phyloP scores from a whole-genome alignment of 176 grass and related monocot species.

The Zoysia japonica region DNA sequence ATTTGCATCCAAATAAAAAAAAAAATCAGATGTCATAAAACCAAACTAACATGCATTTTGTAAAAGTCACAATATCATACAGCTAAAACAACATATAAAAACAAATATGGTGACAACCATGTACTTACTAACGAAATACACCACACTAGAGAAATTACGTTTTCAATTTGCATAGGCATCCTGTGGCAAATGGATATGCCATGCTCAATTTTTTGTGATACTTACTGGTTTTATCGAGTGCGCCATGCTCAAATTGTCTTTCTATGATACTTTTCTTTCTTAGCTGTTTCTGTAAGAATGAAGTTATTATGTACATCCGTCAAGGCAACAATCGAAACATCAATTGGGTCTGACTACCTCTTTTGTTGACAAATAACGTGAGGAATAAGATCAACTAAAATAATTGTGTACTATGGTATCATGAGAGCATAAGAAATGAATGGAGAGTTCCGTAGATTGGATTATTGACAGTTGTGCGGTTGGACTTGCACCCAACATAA shows the following conservation, averaged over 20 bases:
- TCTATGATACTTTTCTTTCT: neutral
- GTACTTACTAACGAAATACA: neutral
- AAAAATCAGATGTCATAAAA: slow-evolving; percentile 13
- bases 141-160: neutral
- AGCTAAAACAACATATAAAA: neutral
- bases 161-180: neutral
- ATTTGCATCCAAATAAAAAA: slow-evolving; percentile 15
- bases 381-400: neutral
- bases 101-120: slow-evolving; percentile 6
- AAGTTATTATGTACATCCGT: neutral
- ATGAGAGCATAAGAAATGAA: slow-evolving; percentile 9
- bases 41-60: neutral
- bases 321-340: neutral
- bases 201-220: too few relatives aligned
- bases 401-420: neutral
- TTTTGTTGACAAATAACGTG: neutral
- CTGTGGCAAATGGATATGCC: too few relatives aligned
- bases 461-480: neutral
- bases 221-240: too few relatives aligned
- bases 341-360: neutral
- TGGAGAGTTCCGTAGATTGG: neutral
- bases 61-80: neutral
- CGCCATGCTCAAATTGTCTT: too few relatives aligned
- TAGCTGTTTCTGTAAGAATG: neutral
- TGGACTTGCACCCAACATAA: neutral